Percentiles rank a stretch among this genome's conserved stretches.
These are phyloP conservation scores for Trametes punicea DNA, from an alignment of 768 basidiomycete genomes.

Conservation along the genomic window DNA sequence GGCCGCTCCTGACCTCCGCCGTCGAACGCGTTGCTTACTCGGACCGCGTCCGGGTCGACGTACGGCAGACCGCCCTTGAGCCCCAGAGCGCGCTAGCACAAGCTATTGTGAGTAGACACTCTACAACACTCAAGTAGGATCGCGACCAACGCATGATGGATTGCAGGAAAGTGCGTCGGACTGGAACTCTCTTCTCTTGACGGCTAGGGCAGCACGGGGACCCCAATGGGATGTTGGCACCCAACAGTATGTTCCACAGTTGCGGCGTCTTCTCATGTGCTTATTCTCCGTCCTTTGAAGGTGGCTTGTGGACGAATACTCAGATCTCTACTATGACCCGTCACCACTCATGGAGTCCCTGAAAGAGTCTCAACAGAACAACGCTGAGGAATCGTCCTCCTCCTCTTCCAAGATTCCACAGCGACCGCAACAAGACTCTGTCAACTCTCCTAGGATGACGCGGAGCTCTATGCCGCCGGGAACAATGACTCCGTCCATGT, in stretches of 20 bases:
- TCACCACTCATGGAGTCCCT: slow-evolving; percentile 43
- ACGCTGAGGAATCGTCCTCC: slow-evolving; percentile 15
- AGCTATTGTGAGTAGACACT: slow-evolving; percentile 56
- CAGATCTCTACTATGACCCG: slow-evolving; percentile 72
- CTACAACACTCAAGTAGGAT: too few relatives aligned
- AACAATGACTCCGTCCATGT: slow-evolving; percentile 11
- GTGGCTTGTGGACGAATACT: slow-evolving; percentile 72
- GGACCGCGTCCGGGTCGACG: slow-evolving; percentile 50
- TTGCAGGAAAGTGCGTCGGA: slow-evolving; percentile 82
- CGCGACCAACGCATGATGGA: too few relatives aligned
- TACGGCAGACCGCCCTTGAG: slow-evolving; percentile 61
- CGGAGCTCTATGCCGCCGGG: slow-evolving; percentile 13
- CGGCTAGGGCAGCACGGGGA: slow-evolving; percentile 76
- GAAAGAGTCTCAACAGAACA: slow-evolving; percentile 22
- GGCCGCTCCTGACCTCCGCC: slow-evolving; percentile 56
- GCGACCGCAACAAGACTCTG: slow-evolving; percentile 7
- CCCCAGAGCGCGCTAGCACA: slow-evolving; percentile 46
- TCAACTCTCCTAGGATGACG: slow-evolving; percentile 20
- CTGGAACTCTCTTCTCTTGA: slow-evolving; percentile 79
- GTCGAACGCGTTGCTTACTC: slow-evolving; percentile 54
- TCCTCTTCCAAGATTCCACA: slow-evolving; percentile 4
- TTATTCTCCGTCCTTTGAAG: slow-evolving; percentile 24
- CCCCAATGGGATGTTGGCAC: slow-evolving; percentile 89
- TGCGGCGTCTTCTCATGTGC: too few relatives aligned
- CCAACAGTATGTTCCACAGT: slow-evolving; percentile 73